These are phyloP conservation scores for Saitoella complicata DNA, from an alignment of 805 yeast species.

Conservation along the genomic window DNA sequence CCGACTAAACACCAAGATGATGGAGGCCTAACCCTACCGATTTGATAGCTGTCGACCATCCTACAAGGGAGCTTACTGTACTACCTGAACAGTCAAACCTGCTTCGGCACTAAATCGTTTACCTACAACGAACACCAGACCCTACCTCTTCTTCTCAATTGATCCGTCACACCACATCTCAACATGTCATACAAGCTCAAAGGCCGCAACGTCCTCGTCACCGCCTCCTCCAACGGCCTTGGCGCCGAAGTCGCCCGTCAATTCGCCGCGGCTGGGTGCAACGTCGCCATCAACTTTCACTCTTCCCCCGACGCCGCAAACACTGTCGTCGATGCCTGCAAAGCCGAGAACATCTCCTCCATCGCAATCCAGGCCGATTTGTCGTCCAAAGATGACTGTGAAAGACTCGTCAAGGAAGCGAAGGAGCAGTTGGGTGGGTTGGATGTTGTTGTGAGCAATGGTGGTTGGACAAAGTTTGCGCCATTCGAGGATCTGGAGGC, in stretches of 20 bases:
- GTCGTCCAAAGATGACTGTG: constrained; percentile 14
- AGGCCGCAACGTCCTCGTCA: constrained; percentile 16
- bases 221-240: constrained; percentile 22
- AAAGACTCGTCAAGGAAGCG: constrained; percentile 18
- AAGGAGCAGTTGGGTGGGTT: constrained; percentile 17
- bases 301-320: constrained; percentile 21
- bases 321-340: constrained; percentile 11
- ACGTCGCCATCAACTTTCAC: constrained; percentile 23
- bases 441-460: constrained; percentile 26
- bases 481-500: constrained; percentile 21
- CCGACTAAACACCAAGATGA: too few relatives aligned
- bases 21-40: too few relatives aligned
- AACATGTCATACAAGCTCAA: too few relatives aligned
- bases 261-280: constrained; percentile 23
- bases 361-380: constrained; percentile 19
- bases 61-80: too few relatives aligned
- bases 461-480: constrained; percentile 25
- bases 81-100: too few relatives aligned
- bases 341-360: constrained; percentile 10
- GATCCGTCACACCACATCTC: too few relatives aligned
- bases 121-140: too few relatives aligned
- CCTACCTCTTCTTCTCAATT: too few relatives aligned
- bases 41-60: too few relatives aligned
- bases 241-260: constrained; percentile 23
- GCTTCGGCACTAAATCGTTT: too few relatives aligned